phyloP scores from a whole-genome alignment of 257 asterid genomes.

The Buddleja alternifolia region DNA sequence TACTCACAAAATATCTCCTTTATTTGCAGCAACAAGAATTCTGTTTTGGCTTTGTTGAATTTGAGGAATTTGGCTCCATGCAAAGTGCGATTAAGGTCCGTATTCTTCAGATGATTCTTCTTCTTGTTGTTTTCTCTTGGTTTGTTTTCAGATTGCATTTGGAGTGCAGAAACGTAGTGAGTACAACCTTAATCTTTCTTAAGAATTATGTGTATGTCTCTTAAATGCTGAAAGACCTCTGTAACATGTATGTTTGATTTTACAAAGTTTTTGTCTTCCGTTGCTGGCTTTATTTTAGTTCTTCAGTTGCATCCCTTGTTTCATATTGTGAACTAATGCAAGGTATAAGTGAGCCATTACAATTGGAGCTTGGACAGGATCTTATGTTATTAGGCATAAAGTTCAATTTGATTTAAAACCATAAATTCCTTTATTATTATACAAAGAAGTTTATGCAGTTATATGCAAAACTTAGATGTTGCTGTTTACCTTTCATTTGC shows the following conservation, averaged over 20 bases:
- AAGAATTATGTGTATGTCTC: not conserved
- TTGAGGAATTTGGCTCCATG: slow-evolving; percentile 74
- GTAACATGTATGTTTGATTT: not conserved
- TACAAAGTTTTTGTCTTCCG: not conserved
- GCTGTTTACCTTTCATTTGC: not conserved
- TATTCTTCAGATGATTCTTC: slow-evolving; percentile 8
- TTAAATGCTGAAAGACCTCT: slow-evolving; percentile 30
- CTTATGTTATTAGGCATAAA: too few species aligned
- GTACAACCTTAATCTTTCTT: not conserved
- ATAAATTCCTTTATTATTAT: too few species aligned
- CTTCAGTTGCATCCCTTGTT: slow-evolving; percentile 21
- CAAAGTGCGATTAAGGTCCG: slow-evolving; percentile 75
- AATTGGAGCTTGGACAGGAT: too few species aligned
- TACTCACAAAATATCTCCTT: slow-evolving; percentile 22
- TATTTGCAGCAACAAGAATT: slow-evolving; percentile 67
- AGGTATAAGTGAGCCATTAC: too few species aligned
- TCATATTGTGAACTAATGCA: too few species aligned
- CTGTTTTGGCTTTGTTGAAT: slow-evolving; percentile 93
- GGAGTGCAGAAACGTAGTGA: too few species aligned
- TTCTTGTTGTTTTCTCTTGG: not conserved
- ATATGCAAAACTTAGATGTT: not conserved
- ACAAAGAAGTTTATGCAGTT: not conserved
- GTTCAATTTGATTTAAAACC: too few species aligned
- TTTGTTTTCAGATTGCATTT: too few species aligned
- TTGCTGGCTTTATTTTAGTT: not conserved